phyloP scores from a whole-genome alignment of 78 protist genomes.

The Monosiga brevicollis region DNA sequence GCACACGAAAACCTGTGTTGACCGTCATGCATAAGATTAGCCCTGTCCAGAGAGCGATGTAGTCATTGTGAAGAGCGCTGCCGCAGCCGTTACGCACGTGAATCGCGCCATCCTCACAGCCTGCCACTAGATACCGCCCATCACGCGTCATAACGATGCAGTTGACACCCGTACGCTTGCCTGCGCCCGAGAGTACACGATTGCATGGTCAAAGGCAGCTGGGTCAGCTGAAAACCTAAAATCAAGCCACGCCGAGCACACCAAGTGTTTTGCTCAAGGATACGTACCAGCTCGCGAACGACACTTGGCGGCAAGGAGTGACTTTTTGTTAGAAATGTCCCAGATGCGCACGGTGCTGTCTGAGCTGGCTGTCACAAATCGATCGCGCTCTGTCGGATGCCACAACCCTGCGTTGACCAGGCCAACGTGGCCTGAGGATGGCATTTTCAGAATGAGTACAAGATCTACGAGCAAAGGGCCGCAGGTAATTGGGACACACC shows the following conservation, averaged over 20 bases:
- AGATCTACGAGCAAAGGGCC: neutral
- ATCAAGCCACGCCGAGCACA: neutral
- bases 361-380: neutral
- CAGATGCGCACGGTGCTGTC: neutral
- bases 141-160: neutral
- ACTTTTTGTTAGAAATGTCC: neutral
- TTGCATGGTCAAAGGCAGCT: too few species aligned
- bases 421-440: neutral
- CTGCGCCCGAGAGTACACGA: too few species aligned
- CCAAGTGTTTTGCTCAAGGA: neutral
- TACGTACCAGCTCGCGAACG: neutral
- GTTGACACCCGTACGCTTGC: neutral
- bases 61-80: too few species aligned
- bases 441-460: neutral
- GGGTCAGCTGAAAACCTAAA: neutral
- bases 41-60: neutral
- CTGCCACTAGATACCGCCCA: neutral
- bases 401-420: neutral
- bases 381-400: neutral
- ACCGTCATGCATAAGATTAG: neutral
- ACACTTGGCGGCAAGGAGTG: neutral
- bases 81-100: neutral
- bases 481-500: neutral
- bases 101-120: neutral
- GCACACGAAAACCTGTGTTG: neutral